Evolutionary conservation across 345 rosid species (phyloP).

Genomic region (Physaria fendleri): DNA sequence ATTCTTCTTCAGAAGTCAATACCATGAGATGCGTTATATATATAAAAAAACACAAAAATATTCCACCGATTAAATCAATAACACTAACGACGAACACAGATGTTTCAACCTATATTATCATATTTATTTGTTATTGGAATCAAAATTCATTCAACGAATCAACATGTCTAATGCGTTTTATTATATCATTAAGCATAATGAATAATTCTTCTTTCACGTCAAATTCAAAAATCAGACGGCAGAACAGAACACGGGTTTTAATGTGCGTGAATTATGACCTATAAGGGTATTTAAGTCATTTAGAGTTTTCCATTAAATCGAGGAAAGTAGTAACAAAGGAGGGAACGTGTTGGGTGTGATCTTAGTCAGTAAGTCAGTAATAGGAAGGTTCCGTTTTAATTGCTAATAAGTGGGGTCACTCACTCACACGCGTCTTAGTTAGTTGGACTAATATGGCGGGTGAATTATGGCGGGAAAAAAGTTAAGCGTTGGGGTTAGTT

Average conservation of each 20-base stretch:
- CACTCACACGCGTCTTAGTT: conserved; percentile 20
- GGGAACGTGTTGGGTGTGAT: conserved; percentile 25
- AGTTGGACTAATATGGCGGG: conserved; percentile 33
- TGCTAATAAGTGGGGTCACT: conserved; percentile 9
- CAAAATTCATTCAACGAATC: not conserved
- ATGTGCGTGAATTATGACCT: conserved; percentile 1
- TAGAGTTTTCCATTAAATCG: too few relatives aligned
- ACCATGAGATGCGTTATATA: conserved; percentile 5
- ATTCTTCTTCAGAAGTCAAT: not conserved
- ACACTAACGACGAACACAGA: not conserved
- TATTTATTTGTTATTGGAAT: not conserved
- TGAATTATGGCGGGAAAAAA: conserved; percentile 20
- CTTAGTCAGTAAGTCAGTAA: not conserved
- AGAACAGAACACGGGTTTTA: conserved; percentile 29
- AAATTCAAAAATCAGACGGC: conserved; percentile 26
- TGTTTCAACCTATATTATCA: not conserved
- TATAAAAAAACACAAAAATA: not conserved
- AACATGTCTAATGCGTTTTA: too few relatives aligned
- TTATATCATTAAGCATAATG: too few relatives aligned
- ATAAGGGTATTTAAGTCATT: too few relatives aligned
- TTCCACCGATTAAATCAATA: conserved; percentile 5
- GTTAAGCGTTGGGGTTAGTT: not conserved
- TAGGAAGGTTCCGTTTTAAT: conserved; percentile 11
- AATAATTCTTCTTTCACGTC: conserved; percentile 13
- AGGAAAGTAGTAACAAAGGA: too few relatives aligned